phyloP scores from a whole-genome alignment of 805 yeast genomes.

The Suhomyces xylopsoci region DNA sequence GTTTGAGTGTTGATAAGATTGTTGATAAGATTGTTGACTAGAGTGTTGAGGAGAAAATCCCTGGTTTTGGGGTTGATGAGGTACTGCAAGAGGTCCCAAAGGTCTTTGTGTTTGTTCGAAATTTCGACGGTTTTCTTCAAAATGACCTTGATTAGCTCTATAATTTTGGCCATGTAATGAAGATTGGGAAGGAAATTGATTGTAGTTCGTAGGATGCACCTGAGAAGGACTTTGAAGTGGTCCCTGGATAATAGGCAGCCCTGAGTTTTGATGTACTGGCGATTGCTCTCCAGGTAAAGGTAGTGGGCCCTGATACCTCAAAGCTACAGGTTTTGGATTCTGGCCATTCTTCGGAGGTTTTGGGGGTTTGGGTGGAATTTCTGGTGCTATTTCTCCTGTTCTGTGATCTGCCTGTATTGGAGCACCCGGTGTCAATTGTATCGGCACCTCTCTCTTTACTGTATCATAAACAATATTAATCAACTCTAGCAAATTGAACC shows the following conservation, averaged over 20 bases:
- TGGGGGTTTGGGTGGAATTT: conserved; percentile 13
- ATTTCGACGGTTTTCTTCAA: background rate
- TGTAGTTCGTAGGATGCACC: background rate
- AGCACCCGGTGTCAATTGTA: background rate
- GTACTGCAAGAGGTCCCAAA: background rate
- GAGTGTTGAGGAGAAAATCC: too few relatives aligned
- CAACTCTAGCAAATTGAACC: conserved; percentile 15
- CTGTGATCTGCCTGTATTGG: background rate
- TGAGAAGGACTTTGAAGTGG: background rate
- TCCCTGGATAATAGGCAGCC: background rate
- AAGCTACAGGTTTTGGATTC: conserved; percentile 21
- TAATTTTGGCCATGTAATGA: background rate
- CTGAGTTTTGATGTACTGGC: background rate
- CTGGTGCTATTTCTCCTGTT: background rate
- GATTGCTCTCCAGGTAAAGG: conserved; percentile 17
- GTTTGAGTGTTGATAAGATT: too few relatives aligned
- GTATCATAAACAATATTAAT: conserved; percentile 14
- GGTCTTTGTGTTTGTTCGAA: background rate
- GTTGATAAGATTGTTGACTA: too few relatives aligned
- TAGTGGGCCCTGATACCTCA: conserved; percentile 31
- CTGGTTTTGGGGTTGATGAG: background rate
- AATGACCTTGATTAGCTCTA: background rate
- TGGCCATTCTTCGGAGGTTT: background rate
- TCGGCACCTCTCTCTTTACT: conserved; percentile 4
- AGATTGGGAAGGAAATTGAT: background rate